Conservation (phyloP, 129 eudicot species). For the Artemisia annua region DNA sequence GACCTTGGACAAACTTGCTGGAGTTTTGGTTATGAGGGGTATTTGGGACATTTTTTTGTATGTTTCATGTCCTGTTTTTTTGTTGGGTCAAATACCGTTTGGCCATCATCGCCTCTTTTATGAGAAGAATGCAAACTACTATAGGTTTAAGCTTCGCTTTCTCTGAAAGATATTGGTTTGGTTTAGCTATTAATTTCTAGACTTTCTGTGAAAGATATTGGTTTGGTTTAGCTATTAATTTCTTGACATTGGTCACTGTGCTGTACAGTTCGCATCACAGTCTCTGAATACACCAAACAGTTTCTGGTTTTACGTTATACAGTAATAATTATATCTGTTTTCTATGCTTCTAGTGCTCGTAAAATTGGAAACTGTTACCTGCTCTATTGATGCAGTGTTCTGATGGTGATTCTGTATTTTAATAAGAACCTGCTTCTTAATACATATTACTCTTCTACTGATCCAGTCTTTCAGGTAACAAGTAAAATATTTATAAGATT, state of each 20-base stretch:
- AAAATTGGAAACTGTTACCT: too few species aligned
- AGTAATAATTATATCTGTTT: neutral
- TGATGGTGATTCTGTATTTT: too few species aligned
- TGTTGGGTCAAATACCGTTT: slow-evolving; percentile 28
- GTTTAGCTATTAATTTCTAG: slow-evolving; percentile 1
- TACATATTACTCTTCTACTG: too few species aligned
- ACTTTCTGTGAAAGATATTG: neutral
- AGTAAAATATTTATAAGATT: too few species aligned
- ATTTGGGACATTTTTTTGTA: slow-evolving; percentile 4
- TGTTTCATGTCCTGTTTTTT: slow-evolving; percentile 12
- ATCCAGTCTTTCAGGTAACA: too few species aligned
- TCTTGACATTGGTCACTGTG: neutral
- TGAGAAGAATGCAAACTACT: neutral
- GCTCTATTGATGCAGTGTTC: too few species aligned
- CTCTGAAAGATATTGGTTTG: neutral
- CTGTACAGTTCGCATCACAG: neutral
- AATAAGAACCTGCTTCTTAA: too few species aligned
- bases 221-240: slow-evolving; percentile 3
- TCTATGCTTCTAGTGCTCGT: neutral
- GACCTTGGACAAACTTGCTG: neutral
- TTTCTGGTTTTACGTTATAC: neutral
- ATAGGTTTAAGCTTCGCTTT: neutral
- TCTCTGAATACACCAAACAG: neutral
- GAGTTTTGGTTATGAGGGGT: slow-evolving; percentile 22
- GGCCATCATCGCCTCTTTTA: slow-evolving; percentile 1